Conservation (phyloP, 129 eudicot genomes). For the Oenanthe sinensis region DNA sequence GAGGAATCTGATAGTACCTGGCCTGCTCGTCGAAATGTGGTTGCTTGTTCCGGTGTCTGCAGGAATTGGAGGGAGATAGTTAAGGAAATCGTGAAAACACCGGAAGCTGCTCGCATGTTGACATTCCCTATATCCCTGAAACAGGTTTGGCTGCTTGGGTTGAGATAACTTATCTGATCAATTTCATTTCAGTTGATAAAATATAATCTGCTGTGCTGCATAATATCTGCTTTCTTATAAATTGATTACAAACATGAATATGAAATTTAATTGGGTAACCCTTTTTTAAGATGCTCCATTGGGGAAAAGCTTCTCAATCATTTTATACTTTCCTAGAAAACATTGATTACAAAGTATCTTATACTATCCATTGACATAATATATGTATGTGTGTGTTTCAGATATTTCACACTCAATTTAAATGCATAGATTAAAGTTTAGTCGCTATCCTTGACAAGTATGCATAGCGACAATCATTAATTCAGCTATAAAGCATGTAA, state of each 20-base stretch:
- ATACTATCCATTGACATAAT: not conserved
- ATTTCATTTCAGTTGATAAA: not conserved
- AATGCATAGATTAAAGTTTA: not conserved
- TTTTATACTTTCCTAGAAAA: not conserved
- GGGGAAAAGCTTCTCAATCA: not conserved
- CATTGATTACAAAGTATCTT: not conserved
- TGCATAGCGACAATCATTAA: not conserved
- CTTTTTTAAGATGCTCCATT: not conserved
- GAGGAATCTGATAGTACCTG: constrained; percentile 65
- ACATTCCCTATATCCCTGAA: constrained; percentile 89
- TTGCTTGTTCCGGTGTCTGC: constrained; percentile 90
- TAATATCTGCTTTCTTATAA: not conserved
- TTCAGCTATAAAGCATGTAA: not conserved
- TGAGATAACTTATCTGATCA: not conserved
- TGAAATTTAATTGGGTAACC: not conserved
- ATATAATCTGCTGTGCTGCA: not conserved
- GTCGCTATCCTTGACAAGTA: not conserved
- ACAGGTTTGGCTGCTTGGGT: constrained; percentile 45
- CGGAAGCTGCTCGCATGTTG: constrained; percentile 59
- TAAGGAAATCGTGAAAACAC: constrained; percentile 70
- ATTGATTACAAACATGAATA: not conserved
- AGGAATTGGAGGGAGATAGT: constrained; percentile 80
- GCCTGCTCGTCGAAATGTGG: constrained; percentile 77
- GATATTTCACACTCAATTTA: not conserved
- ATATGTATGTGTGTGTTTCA: not conserved